Evolutionary conservation across 257 asterid genomes (phyloP), one percentile per base, ranked within the genome.

Genomic region (Ilex asprella): DNA sequence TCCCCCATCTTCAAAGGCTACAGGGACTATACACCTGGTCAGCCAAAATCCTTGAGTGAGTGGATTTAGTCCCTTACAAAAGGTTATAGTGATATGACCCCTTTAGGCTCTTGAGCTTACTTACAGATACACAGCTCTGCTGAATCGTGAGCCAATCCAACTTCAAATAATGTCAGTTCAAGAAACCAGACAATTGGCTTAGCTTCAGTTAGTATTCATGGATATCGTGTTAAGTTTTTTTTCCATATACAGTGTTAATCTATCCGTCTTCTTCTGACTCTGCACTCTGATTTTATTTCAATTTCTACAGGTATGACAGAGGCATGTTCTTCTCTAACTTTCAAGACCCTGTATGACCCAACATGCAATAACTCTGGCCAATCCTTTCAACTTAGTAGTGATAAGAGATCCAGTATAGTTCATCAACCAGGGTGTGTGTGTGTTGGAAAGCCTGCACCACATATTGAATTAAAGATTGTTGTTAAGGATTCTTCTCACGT

Each of bases 261-360:
- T 35, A 12, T 16, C 12, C 13, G 15, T 69, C 52, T 56, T 51
- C 59, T 27, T 31, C 14, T 59, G 60, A 61, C 61, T 29, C 49
- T 30, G 29, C 27, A 21, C n/a, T 47, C 32, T 70, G 44, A 21
- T 13, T 39, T 51, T 14, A 3, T 67, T 70, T 39, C 61, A 58
- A 64, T 60, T 61, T 9, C 3, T 75, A 55, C 70, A 86, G 95
- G 97, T 60, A 90, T 87, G 96, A 88, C 98, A 1, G 97, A 92
- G 82, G 90, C 95, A 2, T 88, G 98, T 63, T 89, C 98, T 46
- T 92, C 98, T 43, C 60, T 92, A 70, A 89, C 97, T 35, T 88
- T 91, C 93, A 75, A 62, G 89, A 91, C 86, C 31, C 93, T 91
- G 55, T 72, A 80, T 65, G 87, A 80, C 56, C 95, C 95, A 7